Conservation (phyloP, 176 grass and related monocot genomes). For the Poa annua region DNA sequence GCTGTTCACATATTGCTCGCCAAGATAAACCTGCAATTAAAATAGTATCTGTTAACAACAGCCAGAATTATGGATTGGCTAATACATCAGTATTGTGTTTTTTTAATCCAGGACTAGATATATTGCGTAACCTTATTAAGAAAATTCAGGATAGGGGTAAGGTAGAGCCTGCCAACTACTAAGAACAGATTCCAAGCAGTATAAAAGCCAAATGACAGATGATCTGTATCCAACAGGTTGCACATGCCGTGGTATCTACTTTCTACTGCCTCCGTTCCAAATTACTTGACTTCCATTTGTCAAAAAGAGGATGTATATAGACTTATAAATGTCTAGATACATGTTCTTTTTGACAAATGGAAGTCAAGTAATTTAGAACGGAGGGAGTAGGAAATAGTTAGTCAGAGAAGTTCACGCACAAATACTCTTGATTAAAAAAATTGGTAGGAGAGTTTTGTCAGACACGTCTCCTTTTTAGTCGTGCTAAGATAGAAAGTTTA, state of each 20-base stretch:
- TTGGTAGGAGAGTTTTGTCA: not conserved
- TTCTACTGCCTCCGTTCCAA: too few relatives aligned
- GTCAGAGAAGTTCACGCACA: not conserved
- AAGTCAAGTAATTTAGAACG: too few relatives aligned
- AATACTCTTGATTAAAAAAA: not conserved
- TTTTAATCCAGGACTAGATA: not conserved
- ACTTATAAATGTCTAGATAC: too few relatives aligned
- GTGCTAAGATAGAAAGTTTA: not conserved
- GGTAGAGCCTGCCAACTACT: conserved; percentile 17
- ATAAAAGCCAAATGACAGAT: conserved; percentile 1
- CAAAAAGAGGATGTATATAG: too few relatives aligned
- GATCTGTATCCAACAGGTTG: conserved; percentile 32
- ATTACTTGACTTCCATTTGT: too few relatives aligned
- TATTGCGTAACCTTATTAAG: conserved; percentile 1
- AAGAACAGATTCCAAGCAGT: conserved; percentile 17
- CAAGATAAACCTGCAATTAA: conserved; percentile 84
- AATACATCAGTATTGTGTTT: not conserved
- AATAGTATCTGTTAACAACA: conserved; percentile 26
- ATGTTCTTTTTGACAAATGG: too few relatives aligned
- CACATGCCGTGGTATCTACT: not conserved
- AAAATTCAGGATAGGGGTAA: not conserved
- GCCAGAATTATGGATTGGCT: conserved; percentile 16
- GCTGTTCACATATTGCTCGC: conserved; percentile 95
- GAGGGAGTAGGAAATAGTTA: conserved; percentile 1
- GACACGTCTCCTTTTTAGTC: not conserved